Evolutionary conservation across 768 basidiomycete species (phyloP).

Genomic region (Podaxis carcinomalis): DNA sequence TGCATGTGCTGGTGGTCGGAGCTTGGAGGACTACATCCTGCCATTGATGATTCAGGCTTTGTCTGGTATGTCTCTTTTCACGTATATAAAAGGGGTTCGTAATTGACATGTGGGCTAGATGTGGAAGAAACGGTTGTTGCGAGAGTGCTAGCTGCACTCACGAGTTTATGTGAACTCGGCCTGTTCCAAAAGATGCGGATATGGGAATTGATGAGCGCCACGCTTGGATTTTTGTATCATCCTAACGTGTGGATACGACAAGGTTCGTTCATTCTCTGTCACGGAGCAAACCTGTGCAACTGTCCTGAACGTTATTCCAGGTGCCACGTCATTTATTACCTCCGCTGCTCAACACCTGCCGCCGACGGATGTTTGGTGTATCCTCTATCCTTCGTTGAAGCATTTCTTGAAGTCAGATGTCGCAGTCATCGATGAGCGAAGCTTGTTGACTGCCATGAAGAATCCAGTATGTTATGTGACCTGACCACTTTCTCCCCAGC

Average conservation of each 20-base stretch:
- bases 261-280: slow-evolving; percentile 40
- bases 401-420: slow-evolving; percentile 86
- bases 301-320: slow-evolving; percentile 32
- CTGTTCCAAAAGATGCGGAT: slow-evolving; percentile 93
- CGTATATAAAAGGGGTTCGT: neutral
- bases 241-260: slow-evolving; percentile 96
- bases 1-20: slow-evolving; percentile 86
- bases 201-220: slow-evolving; percentile 92
- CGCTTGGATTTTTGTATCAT: slow-evolving; percentile 88
- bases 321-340: slow-evolving; percentile 83
- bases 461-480: slow-evolving; percentile 55
- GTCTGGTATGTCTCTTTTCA: slow-evolving; percentile 55
- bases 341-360: slow-evolving; percentile 81
- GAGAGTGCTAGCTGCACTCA: slow-evolving; percentile 82
- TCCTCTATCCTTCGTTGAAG: slow-evolving; percentile 86
- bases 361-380: slow-evolving; percentile 92
- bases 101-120: slow-evolving; percentile 44
- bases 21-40: slow-evolving; percentile 94
- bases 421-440: slow-evolving; percentile 64
- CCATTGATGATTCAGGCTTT: slow-evolving; percentile 95
- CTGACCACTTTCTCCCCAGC: neutral
- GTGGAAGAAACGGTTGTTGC: slow-evolving; percentile 94
- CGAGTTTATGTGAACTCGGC: slow-evolving; percentile 85
- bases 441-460: slow-evolving; percentile 72
- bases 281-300: neutral